phyloP scores from a whole-genome alignment of 192 early-diverging fungal genomes.

The Coemansia furcata region DNA sequence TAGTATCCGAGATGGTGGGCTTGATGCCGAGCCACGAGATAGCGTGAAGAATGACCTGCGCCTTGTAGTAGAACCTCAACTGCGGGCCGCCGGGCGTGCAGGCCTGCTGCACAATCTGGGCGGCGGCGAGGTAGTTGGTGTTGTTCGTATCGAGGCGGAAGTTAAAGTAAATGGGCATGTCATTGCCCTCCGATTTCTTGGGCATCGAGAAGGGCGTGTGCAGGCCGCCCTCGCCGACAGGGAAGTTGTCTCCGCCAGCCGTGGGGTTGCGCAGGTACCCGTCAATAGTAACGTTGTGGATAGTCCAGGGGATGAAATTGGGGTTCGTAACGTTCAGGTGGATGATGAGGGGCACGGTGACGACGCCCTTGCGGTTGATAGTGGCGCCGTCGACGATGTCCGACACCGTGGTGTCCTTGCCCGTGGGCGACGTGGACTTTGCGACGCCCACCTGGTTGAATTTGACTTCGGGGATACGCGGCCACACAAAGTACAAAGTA shows the following conservation, averaged over 20 bases:
- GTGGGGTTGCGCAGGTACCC: conserved; percentile 37
- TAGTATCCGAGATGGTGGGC: conserved; percentile 47
- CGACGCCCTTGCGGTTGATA: conserved; percentile 48
- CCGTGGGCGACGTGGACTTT: not conserved
- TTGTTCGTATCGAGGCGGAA: conserved; percentile 44
- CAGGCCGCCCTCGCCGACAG: conserved; percentile 50
- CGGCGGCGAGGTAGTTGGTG: conserved; percentile 36
- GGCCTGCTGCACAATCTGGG: conserved; percentile 29
- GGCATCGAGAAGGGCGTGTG: conserved; percentile 46
- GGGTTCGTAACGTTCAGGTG: conserved; percentile 54
- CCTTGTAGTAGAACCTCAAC: conserved; percentile 47
- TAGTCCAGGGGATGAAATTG: conserved; percentile 56
- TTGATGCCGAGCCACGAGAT: conserved; percentile 56
- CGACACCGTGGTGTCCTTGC: conserved; percentile 5
- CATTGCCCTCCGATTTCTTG: conserved; percentile 26
- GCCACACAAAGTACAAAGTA: conserved; percentile 52
- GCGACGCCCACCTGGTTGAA: conserved; percentile 40
- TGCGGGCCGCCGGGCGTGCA: conserved; percentile 39
- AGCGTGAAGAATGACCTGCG: conserved; percentile 43
- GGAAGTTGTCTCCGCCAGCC: conserved; percentile 33
- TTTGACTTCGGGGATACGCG: conserved; percentile 44
- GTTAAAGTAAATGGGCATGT: conserved; percentile 51
- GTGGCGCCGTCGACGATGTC: conserved; percentile 26
- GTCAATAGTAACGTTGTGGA: conserved; percentile 54
- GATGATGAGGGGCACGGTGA: conserved; percentile 53